Percentiles rank a stretch among this genome's conserved stretches.
phyloP scores from a whole-genome alignment of 2,329 filamentous ascomycete genomes.

The Teratosphaeria nubilosa region DNA sequence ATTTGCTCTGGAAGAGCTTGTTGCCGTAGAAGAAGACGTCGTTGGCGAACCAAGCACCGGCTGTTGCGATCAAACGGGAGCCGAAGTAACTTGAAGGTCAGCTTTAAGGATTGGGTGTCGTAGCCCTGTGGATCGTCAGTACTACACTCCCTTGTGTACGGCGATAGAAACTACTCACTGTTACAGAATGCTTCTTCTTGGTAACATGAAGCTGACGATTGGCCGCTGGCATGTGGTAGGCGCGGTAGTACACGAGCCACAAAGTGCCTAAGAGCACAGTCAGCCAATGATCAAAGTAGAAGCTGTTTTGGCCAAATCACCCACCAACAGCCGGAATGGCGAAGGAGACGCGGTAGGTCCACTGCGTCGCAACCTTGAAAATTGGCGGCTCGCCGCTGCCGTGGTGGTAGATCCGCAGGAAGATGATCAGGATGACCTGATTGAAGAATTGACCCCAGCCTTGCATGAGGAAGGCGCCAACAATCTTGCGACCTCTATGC shows the following conservation, averaged over 20 bases:
- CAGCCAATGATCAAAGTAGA: neutral
- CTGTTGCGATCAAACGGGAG: conserved; percentile 2
- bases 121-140: neutral
- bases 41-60: conserved; percentile 5
- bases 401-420: conserved; percentile 78
- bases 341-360: conserved; percentile 81
- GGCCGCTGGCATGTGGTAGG: conserved; percentile 79
- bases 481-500: conserved; percentile 86
- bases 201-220: conserved; percentile 69
- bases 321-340: conserved; percentile 65
- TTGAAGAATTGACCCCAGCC: conserved; percentile 92
- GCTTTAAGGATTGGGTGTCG: conserved; percentile 3
- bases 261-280: conserved; percentile 42
- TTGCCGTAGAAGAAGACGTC: conserved; percentile 86
- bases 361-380: conserved; percentile 64
- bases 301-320: conserved; percentile 25
- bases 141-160: neutral
- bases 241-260: conserved; percentile 89
- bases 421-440: conserved; percentile 72
- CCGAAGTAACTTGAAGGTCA: conserved; percentile 2
- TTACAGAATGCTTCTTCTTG: conserved; percentile 62
- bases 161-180: neutral
- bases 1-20: conserved; percentile 85
- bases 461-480: conserved; percentile 90
- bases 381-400: conserved; percentile 64